These are phyloP conservation scores for Mycena latifolia DNA, from an alignment of 768 basidiomycete genomes.

Conservation along the genomic window DNA sequence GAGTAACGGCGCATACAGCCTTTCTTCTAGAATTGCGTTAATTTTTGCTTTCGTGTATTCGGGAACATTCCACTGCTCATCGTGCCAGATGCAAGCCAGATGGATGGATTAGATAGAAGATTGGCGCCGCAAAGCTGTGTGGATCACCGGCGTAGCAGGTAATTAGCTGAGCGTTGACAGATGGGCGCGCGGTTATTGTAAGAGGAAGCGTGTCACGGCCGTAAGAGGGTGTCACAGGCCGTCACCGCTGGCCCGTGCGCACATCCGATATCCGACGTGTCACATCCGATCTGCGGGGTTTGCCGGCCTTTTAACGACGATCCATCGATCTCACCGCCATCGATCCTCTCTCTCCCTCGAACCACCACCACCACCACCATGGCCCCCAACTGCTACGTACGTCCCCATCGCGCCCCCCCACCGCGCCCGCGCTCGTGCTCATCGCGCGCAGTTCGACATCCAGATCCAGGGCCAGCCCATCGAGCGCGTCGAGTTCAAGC, in stretches of 20 bases:
- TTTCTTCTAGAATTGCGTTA: no score
- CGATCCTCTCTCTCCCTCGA: conserved; percentile 15
- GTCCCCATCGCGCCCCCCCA: background rate
- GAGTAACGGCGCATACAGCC: no score
- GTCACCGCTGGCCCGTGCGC: conserved; percentile 21
- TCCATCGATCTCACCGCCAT: conserved; percentile 4
- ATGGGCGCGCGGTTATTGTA: no score
- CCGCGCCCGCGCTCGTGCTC: background rate
- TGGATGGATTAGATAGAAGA: no score
- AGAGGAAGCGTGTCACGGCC: no score
- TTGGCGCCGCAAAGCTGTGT: no score
- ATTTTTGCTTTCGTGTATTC: no score
- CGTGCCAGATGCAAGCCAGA: no score
- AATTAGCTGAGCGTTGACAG: no score
- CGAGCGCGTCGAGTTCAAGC: conserved; percentile 85
- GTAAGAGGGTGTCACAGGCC: no score
- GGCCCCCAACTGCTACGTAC: conserved; percentile 18
- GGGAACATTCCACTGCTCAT: no score
- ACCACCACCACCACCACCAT: conserved; percentile 24
- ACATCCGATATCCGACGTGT: conserved; percentile 12
- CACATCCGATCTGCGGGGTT: conserved; percentile 22
- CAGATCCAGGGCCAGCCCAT: conserved; percentile 67
- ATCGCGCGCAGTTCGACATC: conserved; percentile 68
- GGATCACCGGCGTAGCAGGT: no score
- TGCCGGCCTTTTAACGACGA: conserved; percentile 15